phyloP scores from a whole-genome alignment of 2,329 filamentous ascomycete species.

The Orbilia blumenaviensis region DNA sequence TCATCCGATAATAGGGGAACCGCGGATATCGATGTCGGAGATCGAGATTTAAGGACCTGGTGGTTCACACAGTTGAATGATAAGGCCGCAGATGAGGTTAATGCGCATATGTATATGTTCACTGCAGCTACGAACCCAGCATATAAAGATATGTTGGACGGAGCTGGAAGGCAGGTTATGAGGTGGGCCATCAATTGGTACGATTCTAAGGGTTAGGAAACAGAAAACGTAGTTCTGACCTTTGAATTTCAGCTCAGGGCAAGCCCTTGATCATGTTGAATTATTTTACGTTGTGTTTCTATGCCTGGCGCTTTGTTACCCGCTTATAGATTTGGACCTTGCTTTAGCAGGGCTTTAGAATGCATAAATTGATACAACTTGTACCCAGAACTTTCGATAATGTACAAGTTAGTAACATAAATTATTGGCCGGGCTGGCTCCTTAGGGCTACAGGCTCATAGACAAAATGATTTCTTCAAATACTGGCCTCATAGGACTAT shows the following conservation, averaged over 20 bases:
- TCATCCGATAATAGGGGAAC: slow-evolving; percentile 53
- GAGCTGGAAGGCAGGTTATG: slow-evolving; percentile 72
- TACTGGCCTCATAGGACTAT: no score
- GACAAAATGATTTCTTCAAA: no score
- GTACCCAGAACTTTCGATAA: no score
- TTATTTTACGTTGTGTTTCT: not conserved
- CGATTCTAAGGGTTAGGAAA: slow-evolving; percentile 63
- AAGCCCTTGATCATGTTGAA: slow-evolving; percentile 6
- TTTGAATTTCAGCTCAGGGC: not conserved
- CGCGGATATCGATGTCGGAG: slow-evolving; percentile 56
- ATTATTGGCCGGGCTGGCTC: no score
- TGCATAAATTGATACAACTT: no score
- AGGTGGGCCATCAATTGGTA: slow-evolving; percentile 76
- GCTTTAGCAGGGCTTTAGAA: no score
- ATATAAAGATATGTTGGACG: slow-evolving; percentile 73
- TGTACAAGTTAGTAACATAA: no score
- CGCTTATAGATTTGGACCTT: no score
- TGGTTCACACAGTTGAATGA: slow-evolving; percentile 82
- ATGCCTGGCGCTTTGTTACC: no score
- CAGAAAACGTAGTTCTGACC: not conserved
- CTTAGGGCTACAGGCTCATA: no score
- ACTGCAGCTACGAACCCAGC: slow-evolving; percentile 75
- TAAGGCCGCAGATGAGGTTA: slow-evolving; percentile 77
- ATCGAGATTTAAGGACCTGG: slow-evolving; percentile 62
- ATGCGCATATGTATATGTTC: slow-evolving; percentile 85